phyloP scores from a whole-genome alignment of 306 rosid genomes.

The Astragalus glycyphyllos region DNA sequence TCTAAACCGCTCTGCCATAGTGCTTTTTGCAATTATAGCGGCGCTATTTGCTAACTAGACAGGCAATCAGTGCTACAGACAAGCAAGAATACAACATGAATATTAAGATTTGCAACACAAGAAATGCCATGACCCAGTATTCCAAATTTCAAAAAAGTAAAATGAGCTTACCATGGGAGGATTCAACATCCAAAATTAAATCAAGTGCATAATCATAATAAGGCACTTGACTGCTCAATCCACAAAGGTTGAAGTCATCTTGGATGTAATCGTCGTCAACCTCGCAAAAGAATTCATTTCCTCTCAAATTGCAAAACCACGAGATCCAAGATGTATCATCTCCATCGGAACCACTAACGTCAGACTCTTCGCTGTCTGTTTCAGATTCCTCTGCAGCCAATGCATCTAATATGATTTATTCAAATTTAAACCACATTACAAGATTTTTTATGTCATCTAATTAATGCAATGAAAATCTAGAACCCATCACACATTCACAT shows the following conservation, averaged over 20 bases:
- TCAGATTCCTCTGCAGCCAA: constrained; percentile 89
- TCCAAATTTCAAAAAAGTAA: neutral
- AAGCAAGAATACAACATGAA: constrained; percentile 10
- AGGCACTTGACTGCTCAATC: constrained; percentile 99
- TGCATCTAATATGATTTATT: constrained; percentile 25
- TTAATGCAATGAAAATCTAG: constrained; percentile 8
- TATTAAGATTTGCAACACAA: constrained; percentile 20
- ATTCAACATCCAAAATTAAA: constrained; percentile 95
- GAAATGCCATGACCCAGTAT: constrained; percentile 10
- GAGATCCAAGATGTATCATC: constrained; percentile 99
- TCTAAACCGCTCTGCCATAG: too few relatives aligned
- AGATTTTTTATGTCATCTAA: neutral
- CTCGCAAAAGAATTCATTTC: constrained; percentile 96
- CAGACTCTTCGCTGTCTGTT: constrained; percentile 95
- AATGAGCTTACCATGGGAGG: constrained; percentile 82
- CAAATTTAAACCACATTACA: too few relatives aligned
- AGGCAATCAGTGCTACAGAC: neutral
- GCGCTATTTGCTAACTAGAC: too few relatives aligned
- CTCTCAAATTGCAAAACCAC: constrained; percentile 98
- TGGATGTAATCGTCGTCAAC: constrained; percentile 98
- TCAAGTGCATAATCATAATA: constrained; percentile 97
- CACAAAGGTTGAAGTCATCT: constrained; percentile 93
- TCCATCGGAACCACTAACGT: constrained; percentile 97
- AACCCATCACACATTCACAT: neutral
- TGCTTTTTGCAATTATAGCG: too few relatives aligned